Evolutionary conservation across 805 yeast genomes (phyloP).

Genomic region (Yamadazyma nakazawae): DNA sequence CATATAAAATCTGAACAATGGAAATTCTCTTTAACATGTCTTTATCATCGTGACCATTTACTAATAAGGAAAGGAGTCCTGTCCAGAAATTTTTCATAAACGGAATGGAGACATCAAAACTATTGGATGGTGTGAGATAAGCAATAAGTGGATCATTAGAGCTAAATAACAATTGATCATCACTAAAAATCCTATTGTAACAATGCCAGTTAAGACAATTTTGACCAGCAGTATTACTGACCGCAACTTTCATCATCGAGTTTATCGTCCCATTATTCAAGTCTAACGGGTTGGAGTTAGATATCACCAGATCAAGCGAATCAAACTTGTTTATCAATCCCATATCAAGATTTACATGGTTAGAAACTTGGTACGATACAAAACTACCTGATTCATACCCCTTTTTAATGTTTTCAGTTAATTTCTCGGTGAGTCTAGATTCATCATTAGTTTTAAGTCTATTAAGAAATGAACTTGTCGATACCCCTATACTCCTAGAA

Average conservation of each 20-base stretch:
- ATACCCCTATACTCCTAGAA: neutral
- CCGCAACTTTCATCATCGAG: slow-evolving; percentile 22
- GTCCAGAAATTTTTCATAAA: slow-evolving; percentile 37
- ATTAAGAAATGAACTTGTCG: slow-evolving; percentile 2
- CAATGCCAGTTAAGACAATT: slow-evolving; percentile 28
- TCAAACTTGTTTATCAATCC: slow-evolving; percentile 7
- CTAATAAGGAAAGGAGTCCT: slow-evolving; percentile 34
- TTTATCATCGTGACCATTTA: slow-evolving; percentile 27
- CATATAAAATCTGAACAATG: slow-evolving; percentile 31
- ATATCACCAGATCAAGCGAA: slow-evolving; percentile 12
- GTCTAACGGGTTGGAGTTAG: slow-evolving; percentile 15
- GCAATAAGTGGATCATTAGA: slow-evolving; percentile 32
- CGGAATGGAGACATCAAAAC: slow-evolving; percentile 30
- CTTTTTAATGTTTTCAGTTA: neutral
- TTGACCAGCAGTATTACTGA: slow-evolving; percentile 3
- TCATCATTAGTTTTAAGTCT: slow-evolving; percentile 5
- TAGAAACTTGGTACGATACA: slow-evolving; percentile 21
- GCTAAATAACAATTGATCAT: slow-evolving; percentile 19
- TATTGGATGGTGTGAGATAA: slow-evolving; percentile 17
- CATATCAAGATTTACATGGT: slow-evolving; percentile 16
- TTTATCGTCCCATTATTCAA: slow-evolving; percentile 22
- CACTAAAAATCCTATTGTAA: slow-evolving; percentile 21
- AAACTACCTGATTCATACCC: slow-evolving; percentile 11
- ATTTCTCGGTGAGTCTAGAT: neutral
- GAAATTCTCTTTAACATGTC: slow-evolving; percentile 14